A percentile compares a stretch with the other conserved stretches of the same genome.
Conservation (phyloP, 2,329 filamentous ascomycete genomes). For the Microcyclospora tardicrescens region DNA sequence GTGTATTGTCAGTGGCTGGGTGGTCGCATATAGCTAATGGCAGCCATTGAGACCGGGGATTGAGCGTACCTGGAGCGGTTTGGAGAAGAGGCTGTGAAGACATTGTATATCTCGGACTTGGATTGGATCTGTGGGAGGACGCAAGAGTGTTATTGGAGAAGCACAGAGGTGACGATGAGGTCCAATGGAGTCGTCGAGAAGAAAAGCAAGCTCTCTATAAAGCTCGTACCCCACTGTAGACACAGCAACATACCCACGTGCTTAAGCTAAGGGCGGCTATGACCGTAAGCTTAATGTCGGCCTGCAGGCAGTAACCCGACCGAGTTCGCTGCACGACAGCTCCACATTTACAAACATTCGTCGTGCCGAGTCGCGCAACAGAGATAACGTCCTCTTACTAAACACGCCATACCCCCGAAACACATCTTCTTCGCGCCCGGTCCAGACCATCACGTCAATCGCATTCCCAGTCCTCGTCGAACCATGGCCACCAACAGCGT, state of each 20-base stretch:
- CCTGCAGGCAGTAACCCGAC: no score
- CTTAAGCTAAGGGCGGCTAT: no score
- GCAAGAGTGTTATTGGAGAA: no score
- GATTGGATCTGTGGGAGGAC: not conserved
- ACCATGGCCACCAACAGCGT: slow-evolving; percentile 5
- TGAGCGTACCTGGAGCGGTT: slow-evolving; percentile 64
- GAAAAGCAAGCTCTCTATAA: slow-evolving; percentile 1
- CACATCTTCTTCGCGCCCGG: no score
- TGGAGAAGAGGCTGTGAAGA: slow-evolving; percentile 94
- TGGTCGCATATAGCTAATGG: slow-evolving; percentile 1
- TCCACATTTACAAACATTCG: no score
- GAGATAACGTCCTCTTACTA: no score
- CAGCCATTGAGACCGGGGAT: slow-evolving; percentile 1
- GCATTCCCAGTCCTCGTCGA: not conserved
- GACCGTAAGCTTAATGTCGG: no score
- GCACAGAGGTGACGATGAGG: slow-evolving; percentile 8
- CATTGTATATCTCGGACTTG: slow-evolving; percentile 44
- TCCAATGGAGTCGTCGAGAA: slow-evolving; percentile 5
- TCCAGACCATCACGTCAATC: no score
- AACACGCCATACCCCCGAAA: no score
- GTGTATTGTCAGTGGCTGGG: slow-evolving; percentile 6
- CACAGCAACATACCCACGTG: no score
- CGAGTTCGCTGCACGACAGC: no score
- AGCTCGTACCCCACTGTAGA: not conserved
- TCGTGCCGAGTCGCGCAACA: no score